phyloP scores from a whole-genome alignment of 805 yeast genomes.

The Nakazawaea anatomiae region DNA sequence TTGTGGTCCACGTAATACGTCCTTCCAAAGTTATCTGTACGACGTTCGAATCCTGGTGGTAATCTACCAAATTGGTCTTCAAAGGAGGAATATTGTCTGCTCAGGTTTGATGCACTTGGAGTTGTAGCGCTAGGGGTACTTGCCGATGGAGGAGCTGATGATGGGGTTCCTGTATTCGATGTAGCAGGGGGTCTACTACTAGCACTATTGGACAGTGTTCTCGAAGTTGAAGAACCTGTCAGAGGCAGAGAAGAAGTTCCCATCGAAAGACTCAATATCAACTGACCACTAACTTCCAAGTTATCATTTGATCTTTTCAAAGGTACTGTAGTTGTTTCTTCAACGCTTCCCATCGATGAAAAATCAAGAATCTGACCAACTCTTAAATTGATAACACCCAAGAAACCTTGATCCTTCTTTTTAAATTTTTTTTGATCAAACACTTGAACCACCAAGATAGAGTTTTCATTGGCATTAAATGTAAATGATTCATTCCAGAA shows the following conservation, averaged over 20 bases:
- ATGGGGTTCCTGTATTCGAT: constrained; percentile 17
- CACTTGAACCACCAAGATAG: constrained; percentile 86
- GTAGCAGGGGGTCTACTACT: constrained; percentile 15
- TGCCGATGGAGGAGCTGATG: constrained; percentile 19
- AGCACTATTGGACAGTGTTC: constrained; percentile 18
- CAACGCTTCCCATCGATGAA: constrained; percentile 32
- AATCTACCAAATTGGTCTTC: constrained; percentile 95
- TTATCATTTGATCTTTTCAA: constrained; percentile 88
- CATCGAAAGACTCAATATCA: constrained; percentile 65
- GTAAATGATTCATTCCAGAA: constrained; percentile 94
- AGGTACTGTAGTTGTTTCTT: constrained; percentile 90
- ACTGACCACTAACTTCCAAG: constrained; percentile 87
- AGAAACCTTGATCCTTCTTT: constrained; percentile 96
- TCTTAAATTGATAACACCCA: constrained; percentile 91
- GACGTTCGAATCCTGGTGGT: constrained; percentile 98
- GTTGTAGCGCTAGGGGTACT: constrained; percentile 10
- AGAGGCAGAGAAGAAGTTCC: not conserved
- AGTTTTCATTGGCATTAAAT: constrained; percentile 68
- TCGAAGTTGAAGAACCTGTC: constrained; percentile 22
- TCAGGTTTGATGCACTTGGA: constrained; percentile 10
- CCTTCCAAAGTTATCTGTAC: constrained; percentile 96
- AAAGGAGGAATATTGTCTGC: constrained; percentile 81
- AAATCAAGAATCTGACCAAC: constrained; percentile 85
- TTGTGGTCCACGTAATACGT: constrained; percentile 98
- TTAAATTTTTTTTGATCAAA: constrained; percentile 97